Evolutionary conservation across 257 asterid species (phyloP).

Genomic region (Solanum phureja): DNA sequence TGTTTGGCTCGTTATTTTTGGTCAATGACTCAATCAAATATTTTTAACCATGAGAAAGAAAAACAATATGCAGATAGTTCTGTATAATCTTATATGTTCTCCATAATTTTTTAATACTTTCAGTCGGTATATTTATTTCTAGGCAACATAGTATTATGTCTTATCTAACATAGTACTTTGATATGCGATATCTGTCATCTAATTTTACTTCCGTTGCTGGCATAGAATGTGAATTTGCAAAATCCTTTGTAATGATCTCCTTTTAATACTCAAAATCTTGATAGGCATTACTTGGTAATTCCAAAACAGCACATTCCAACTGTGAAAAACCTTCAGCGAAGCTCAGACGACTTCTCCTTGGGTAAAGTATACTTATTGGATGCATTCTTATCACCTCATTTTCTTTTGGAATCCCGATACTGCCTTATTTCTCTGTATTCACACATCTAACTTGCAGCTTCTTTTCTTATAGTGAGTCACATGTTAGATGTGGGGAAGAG

Average conservation of each 20-base stretch:
- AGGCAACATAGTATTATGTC: background rate
- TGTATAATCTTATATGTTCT: background rate
- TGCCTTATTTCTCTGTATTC: background rate
- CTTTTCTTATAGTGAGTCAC: constrained; percentile 45
- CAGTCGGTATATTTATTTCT: background rate
- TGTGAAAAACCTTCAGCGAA: constrained; percentile 45
- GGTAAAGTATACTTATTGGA: constrained; percentile 18
- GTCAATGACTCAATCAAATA: background rate
- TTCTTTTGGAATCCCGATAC: background rate
- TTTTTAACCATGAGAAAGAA: background rate
- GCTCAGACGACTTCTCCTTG: constrained; percentile 45
- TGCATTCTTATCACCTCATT: background rate
- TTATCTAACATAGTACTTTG: no score
- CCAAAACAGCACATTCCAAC: constrained; percentile 79
- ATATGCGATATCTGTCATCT: background rate
- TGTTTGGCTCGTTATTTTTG: background rate
- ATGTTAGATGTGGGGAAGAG: constrained; percentile 71
- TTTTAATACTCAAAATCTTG: background rate
- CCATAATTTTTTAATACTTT: background rate
- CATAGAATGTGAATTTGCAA: background rate
- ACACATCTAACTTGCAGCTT: constrained; percentile 3
- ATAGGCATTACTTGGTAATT: constrained; percentile 90
- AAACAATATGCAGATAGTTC: background rate
- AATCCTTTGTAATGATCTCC: background rate
- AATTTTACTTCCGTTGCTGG: background rate